Conservation (phyloP, 768 basidiomycete species). For the Strobilomyces confusus region DNA sequence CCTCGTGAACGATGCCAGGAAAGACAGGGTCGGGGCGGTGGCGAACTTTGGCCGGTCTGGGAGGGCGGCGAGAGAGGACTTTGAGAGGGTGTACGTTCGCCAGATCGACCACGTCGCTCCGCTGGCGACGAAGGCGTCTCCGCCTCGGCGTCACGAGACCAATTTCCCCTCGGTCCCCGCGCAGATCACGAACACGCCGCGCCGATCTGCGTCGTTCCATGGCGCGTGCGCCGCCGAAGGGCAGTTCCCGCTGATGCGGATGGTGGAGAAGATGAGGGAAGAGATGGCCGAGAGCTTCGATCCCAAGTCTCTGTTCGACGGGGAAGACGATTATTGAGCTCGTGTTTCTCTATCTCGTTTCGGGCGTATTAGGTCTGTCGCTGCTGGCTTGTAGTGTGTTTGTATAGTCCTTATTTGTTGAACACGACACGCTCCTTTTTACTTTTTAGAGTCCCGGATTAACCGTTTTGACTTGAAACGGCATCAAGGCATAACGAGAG, state of each 20-base stretch:
- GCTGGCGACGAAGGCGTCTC: constrained; percentile 12
- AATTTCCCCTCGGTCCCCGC: neutral
- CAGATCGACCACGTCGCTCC: constrained; percentile 4
- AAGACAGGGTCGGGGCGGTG: constrained; percentile 5
- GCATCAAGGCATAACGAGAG: too few relatives aligned
- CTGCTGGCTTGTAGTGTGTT: too few relatives aligned
- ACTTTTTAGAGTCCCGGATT: too few relatives aligned
- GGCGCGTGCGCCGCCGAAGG: neutral
- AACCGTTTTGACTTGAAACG: too few relatives aligned
- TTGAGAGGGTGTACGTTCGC: constrained; percentile 16
- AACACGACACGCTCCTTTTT: too few relatives aligned
- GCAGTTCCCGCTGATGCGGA: constrained; percentile 10
- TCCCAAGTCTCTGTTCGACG: constrained; percentile 12
- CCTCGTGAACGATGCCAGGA: constrained; percentile 4
- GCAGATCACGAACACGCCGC: constrained; percentile 9
- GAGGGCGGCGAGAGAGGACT: constrained; percentile 1
- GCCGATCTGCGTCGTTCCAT: constrained; percentile 27
- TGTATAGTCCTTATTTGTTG: too few relatives aligned
- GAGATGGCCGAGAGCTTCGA: constrained; percentile 15
- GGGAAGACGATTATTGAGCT: constrained; percentile 8
- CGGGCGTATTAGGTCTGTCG: too few relatives aligned
- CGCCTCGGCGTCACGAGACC: constrained; percentile 1
- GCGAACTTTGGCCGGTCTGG: neutral
- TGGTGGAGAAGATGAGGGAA: constrained; percentile 19
- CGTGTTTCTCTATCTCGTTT: too few relatives aligned